These are phyloP conservation scores for Scleromitrula shiraiana DNA, from an alignment of 2,329 filamentous ascomycete genomes.

Conservation along the genomic window DNA sequence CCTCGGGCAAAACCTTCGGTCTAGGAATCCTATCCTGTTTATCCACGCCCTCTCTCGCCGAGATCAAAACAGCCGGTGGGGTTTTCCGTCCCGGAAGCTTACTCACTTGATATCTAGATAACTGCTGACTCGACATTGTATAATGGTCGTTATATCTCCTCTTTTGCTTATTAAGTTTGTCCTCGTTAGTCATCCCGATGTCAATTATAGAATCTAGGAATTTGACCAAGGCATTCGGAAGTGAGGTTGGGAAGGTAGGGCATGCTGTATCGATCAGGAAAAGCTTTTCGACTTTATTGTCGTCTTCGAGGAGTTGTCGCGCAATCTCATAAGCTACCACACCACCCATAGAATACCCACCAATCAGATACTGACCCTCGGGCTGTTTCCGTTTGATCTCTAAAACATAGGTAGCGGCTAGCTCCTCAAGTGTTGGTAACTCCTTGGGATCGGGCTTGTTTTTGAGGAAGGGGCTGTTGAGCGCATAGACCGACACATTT, in stretches of 20 bases:
- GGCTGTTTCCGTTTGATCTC: slow-evolving; percentile 67
- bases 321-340: slow-evolving; percentile 63
- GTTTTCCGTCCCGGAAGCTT: slow-evolving; percentile 39
- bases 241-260: slow-evolving; percentile 57
- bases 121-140: slow-evolving; percentile 37
- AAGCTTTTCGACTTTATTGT: slow-evolving; percentile 50
- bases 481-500: slow-evolving; percentile 44
- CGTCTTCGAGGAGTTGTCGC: slow-evolving; percentile 48
- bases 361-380: slow-evolving; percentile 56
- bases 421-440: too few species aligned
- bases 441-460: slow-evolving; percentile 49
- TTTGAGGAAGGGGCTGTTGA: slow-evolving; percentile 67
- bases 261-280: slow-evolving; percentile 60
- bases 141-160: slow-evolving; percentile 69
- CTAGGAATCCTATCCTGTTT: slow-evolving; percentile 34
- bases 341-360: slow-evolving; percentile 69
- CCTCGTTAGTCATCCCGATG: slow-evolving; percentile 42
- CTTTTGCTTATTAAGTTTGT: slow-evolving; percentile 34
- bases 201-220: slow-evolving; percentile 66
- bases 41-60: slow-evolving; percentile 66
- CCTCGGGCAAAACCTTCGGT: slow-evolving; percentile 50
- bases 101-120: slow-evolving; percentile 56
- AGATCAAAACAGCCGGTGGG: slow-evolving; percentile 56
- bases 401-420: slow-evolving; percentile 54
- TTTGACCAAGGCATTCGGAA: slow-evolving; percentile 41